These are phyloP conservation scores for Rhodotorula babjevae DNA, from an alignment of 768 basidiomycete genomes.

Conservation along the genomic window DNA sequence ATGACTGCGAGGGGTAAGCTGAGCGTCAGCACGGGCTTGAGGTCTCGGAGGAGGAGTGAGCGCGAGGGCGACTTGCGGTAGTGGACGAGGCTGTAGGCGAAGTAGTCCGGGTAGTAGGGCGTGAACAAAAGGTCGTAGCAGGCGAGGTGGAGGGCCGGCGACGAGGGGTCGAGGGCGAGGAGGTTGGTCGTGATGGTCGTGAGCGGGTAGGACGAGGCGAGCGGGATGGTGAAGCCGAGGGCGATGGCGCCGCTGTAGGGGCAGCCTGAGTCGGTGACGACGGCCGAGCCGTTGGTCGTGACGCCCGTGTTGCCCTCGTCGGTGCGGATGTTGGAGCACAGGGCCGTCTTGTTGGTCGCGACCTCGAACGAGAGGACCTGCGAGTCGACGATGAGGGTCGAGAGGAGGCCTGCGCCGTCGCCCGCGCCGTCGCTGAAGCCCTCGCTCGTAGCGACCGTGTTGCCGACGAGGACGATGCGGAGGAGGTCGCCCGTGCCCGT, in stretches of 20 bases:
- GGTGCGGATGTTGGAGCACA: slow-evolving; percentile 67
- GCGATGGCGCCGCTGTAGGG: slow-evolving; percentile 79
- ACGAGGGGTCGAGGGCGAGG: slow-evolving; percentile 74
- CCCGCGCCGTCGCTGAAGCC: slow-evolving; percentile 32
- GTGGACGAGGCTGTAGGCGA: slow-evolving; percentile 53
- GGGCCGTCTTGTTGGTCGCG: slow-evolving; percentile 64
- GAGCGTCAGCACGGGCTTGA: slow-evolving; percentile 42
- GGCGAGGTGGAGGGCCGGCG: slow-evolving; percentile 66
- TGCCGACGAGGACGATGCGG: slow-evolving; percentile 25
- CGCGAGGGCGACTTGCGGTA: slow-evolving; percentile 2
- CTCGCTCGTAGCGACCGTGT: slow-evolving; percentile 8
- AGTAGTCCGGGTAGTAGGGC: slow-evolving; percentile 51
- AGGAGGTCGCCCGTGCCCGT: slow-evolving; percentile 29
- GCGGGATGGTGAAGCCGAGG: slow-evolving; percentile 64
- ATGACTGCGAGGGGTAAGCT: slow-evolving; percentile 63
- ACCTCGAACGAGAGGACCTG: slow-evolving; percentile 72
- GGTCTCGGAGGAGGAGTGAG: too few relatives aligned
- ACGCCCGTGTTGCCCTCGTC: slow-evolving; percentile 46
- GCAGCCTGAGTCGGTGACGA: slow-evolving; percentile 56
- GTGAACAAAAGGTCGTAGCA: slow-evolving; percentile 77
- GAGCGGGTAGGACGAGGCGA: slow-evolving; percentile 61
- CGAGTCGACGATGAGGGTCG: slow-evolving; percentile 47
- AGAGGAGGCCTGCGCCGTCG: slow-evolving; percentile 10
- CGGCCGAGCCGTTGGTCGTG: slow-evolving; percentile 46
- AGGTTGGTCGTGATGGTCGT: slow-evolving; percentile 79